Percentiles rank a stretch among this genome's conserved stretches.
Conservation (phyloP, 352 stramenopile species). For the Globisporangium lucens region DNA sequence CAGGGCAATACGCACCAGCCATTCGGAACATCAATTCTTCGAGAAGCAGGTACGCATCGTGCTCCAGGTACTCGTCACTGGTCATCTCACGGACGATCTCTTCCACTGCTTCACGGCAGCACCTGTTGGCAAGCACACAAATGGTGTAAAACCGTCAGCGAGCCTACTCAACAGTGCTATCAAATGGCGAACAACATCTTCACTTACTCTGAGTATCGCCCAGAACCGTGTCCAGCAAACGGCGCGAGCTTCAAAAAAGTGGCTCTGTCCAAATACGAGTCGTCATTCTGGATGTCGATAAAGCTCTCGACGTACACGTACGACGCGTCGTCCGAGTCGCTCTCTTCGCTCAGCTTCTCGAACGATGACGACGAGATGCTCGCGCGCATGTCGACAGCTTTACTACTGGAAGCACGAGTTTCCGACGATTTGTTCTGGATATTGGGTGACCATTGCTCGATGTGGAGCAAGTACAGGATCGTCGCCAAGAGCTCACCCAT, state of each 20-base stretch:
- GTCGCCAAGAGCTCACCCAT: slow-evolving; percentile 79
- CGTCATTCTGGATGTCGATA: slow-evolving; percentile 43
- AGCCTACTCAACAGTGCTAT: not conserved
- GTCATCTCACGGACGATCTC: slow-evolving; percentile 57
- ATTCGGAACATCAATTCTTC: slow-evolving; percentile 77
- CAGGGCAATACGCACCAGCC: slow-evolving; percentile 61
- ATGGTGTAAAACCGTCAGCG: not conserved
- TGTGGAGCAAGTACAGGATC: slow-evolving; percentile 63
- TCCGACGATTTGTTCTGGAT: not conserved
- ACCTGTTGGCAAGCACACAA: slow-evolving; percentile 19
- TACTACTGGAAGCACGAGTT: not conserved
- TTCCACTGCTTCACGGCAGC: slow-evolving; percentile 50
- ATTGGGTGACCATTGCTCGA: slow-evolving; percentile 54
- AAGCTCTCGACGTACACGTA: slow-evolving; percentile 78
- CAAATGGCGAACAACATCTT: not conserved
- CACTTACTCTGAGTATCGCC: slow-evolving; percentile 55
- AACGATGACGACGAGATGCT: slow-evolving; percentile 17
- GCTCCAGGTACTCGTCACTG: slow-evolving; percentile 42
- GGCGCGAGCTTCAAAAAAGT: slow-evolving; percentile 40
- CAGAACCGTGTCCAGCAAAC: slow-evolving; percentile 34
- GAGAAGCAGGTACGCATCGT: slow-evolving; percentile 62
- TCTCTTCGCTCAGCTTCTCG: slow-evolving; percentile 26
- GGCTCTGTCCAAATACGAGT: slow-evolving; percentile 25
- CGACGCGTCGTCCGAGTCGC: slow-evolving; percentile 50
- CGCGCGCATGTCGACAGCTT: not conserved